Conservation (phyloP, 768 basidiomycete species). For the Kwoniella newhampshirensis region DNA sequence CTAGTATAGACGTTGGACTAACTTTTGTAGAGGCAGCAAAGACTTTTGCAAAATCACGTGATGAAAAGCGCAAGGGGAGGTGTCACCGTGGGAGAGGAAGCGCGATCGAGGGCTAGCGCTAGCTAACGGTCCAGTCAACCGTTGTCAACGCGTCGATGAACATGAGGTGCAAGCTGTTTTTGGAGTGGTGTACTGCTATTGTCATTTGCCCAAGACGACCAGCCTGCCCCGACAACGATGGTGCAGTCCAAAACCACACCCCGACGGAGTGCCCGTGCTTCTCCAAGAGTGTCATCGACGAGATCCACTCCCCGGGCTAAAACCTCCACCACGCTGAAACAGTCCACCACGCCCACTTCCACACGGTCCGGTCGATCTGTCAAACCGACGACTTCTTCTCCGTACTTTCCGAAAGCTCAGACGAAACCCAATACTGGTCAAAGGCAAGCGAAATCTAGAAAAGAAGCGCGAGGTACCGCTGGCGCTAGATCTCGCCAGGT, state of each 20-base stretch:
- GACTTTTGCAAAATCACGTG: too few relatives aligned
- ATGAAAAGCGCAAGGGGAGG: background rate
- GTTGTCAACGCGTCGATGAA: background rate
- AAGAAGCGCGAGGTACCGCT: too few relatives aligned
- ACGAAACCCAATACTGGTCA: slow-evolving; percentile 2
- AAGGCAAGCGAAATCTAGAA: too few relatives aligned
- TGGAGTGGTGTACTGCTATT: too few relatives aligned
- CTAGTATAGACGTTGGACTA: too few relatives aligned
- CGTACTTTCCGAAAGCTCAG: slow-evolving; percentile 28
- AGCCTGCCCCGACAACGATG: too few relatives aligned
- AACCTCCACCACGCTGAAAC: slow-evolving; percentile 11
- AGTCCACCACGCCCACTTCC: slow-evolving; percentile 4
- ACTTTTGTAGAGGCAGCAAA: too few relatives aligned
- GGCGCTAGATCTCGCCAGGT: too few relatives aligned
- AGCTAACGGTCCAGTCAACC: slow-evolving; percentile 6
- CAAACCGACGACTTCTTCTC: slow-evolving; percentile 29
- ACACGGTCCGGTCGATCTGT: slow-evolving; percentile 6
- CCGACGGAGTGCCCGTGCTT: slow-evolving; percentile 1
- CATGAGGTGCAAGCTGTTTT: too few relatives aligned
- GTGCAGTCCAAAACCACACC: too few relatives aligned
- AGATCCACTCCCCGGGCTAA: slow-evolving; percentile 5
- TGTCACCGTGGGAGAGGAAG: slow-evolving; percentile 1
- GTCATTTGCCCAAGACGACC: too few relatives aligned
- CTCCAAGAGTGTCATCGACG: slow-evolving; percentile 7
- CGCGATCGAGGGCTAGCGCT: too few relatives aligned